Evolutionary conservation across 345 rosid species (phyloP).

Genomic region (Combretum micranthum): DNA sequence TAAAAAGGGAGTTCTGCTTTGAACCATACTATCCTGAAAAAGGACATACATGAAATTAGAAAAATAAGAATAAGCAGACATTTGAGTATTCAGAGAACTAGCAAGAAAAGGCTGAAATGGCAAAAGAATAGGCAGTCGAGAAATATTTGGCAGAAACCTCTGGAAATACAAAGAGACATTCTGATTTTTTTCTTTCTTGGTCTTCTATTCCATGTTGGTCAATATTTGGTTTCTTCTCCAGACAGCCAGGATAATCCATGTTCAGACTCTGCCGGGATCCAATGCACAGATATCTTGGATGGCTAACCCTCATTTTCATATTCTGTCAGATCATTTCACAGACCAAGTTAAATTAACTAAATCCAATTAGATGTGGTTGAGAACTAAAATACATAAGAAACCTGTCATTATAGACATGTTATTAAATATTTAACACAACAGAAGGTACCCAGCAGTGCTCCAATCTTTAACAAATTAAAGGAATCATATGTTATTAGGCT

Average conservation of each 20-base stretch:
- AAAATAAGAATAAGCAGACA: slow-evolving; percentile 11
- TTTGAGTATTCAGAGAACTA: background rate
- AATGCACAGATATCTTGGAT: slow-evolving; percentile 64
- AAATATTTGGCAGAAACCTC: slow-evolving; percentile 47
- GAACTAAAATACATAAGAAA: background rate
- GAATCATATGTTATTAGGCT: too few species aligned
- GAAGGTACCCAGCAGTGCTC: background rate
- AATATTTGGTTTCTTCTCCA: slow-evolving; percentile 38
- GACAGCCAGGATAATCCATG: slow-evolving; percentile 54
- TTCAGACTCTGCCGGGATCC: slow-evolving; percentile 48
- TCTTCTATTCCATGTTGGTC: slow-evolving; percentile 23
- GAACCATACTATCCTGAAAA: slow-evolving; percentile 55
- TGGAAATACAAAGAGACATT: slow-evolving; percentile 61
- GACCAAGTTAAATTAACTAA: slow-evolving; percentile 1
- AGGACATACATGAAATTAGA: slow-evolving; percentile 14
- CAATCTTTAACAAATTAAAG: background rate
- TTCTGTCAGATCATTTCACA: slow-evolving; percentile 42
- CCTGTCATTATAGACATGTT: background rate
- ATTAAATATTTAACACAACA: background rate
- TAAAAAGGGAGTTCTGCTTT: slow-evolving; percentile 45
- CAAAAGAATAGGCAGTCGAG: slow-evolving; percentile 9
- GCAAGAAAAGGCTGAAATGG: slow-evolving; percentile 1
- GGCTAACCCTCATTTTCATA: slow-evolving; percentile 85
- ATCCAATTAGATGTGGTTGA: background rate
- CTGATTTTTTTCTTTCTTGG: slow-evolving; percentile 25